Conservation (phyloP, 768 basidiomycete species). For the Tricholoma hemisulphureum region DNA sequence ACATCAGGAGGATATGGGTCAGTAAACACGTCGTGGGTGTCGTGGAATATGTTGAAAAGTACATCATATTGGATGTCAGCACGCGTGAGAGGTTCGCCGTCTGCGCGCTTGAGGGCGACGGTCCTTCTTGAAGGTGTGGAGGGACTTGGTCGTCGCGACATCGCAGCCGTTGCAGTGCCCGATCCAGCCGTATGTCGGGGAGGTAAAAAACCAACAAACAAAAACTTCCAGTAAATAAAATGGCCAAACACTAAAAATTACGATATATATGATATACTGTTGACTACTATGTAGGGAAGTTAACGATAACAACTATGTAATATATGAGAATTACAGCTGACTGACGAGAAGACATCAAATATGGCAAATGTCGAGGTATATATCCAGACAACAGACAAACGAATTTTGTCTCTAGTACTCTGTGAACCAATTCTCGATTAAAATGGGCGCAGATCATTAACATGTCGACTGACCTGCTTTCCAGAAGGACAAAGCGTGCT, state of each 20-base stretch:
- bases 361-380: conserved; percentile 1
- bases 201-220: neutral
- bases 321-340: conserved; percentile 10
- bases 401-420: neutral
- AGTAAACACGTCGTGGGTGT: conserved; percentile 57
- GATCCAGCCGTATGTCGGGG: neutral
- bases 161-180: neutral
- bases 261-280: conserved; percentile 9
- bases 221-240: neutral
- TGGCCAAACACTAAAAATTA: conserved; percentile 6
- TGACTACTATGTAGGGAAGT: conserved; percentile 10
- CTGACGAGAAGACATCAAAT: neutral
- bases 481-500: conserved; percentile 64
- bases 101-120: conserved; percentile 50
- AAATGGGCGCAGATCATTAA: neutral
- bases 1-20: conserved; percentile 35
- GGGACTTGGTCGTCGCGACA: conserved; percentile 41
- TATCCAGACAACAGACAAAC: neutral
- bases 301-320: conserved; percentile 12
- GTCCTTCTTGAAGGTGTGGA: conserved; percentile 36
- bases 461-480: conserved; percentile 24
- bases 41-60: conserved; percentile 71
- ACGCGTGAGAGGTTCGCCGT: conserved; percentile 67
- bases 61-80: conserved; percentile 78
- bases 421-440: neutral